phyloP scores from a whole-genome alignment of 1,284 basidiomycete species.

The Crucibulum cyathiforme region DNA sequence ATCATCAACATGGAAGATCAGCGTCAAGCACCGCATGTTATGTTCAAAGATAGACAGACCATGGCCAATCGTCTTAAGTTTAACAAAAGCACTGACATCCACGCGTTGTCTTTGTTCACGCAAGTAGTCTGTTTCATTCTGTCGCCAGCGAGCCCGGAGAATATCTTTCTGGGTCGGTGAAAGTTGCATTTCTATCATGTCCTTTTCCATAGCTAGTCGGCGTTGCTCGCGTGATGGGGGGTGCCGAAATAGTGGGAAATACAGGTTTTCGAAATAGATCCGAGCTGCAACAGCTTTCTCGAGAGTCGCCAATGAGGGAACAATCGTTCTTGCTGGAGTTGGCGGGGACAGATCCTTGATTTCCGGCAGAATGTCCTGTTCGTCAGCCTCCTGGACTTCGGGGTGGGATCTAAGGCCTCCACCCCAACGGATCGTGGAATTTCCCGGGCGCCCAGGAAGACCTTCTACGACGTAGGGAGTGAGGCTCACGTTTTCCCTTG shows the following conservation, averaged over 20 bases:
- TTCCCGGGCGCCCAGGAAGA: slow-evolving; percentile 62
- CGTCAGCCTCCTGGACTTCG: slow-evolving; percentile 66
- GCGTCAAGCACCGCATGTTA: neutral
- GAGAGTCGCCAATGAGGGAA: slow-evolving; percentile 86
- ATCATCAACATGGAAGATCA: slow-evolving; percentile 5
- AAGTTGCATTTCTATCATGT: slow-evolving; percentile 80
- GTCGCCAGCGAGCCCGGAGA: slow-evolving; percentile 78
- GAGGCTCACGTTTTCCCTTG: slow-evolving; percentile 65
- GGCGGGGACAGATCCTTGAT: slow-evolving; percentile 37
- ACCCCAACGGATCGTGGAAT: slow-evolving; percentile 66
- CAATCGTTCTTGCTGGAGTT: slow-evolving; percentile 63
- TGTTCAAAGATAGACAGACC: slow-evolving; percentile 54
- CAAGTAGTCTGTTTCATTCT: slow-evolving; percentile 90
- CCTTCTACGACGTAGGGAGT: slow-evolving; percentile 54
- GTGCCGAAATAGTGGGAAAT: slow-evolving; percentile 89
- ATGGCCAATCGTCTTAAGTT: slow-evolving; percentile 95
- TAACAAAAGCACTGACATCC: slow-evolving; percentile 84
- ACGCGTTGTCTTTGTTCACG: slow-evolving; percentile 85
- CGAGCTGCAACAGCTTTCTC: slow-evolving; percentile 92
- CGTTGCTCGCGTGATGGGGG: slow-evolving; percentile 86
- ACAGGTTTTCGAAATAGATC: slow-evolving; percentile 97
- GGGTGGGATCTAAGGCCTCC: slow-evolving; percentile 65
- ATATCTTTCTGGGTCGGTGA: slow-evolving; percentile 73
- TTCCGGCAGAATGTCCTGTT: slow-evolving; percentile 40
- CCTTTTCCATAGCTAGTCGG: slow-evolving; percentile 83